Conservation (phyloP, 176 grass and related monocot genomes). For the Juncus inflexus region DNA sequence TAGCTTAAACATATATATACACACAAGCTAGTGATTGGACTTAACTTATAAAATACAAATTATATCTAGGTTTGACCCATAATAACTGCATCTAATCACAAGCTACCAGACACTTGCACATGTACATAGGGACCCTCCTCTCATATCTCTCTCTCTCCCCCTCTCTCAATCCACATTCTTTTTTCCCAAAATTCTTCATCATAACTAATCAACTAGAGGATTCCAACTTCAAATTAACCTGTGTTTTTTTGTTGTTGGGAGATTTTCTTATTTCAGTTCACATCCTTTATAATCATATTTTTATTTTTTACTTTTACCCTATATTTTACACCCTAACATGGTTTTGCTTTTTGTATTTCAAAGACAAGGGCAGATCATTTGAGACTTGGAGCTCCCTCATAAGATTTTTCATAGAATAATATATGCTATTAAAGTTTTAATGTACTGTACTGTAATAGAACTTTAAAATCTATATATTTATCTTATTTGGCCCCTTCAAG, state of each 20-base stretch:
- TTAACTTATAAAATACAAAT: conserved; percentile 23
- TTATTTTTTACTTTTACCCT: conserved; percentile 1
- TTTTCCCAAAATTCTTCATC: conserved; percentile 11
- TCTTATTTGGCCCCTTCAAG: too few species aligned
- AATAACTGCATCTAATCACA: conserved; percentile 66
- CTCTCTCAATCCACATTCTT: conserved; percentile 43
- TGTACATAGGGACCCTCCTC: conserved; percentile 58
- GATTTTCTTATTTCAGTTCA: not conserved
- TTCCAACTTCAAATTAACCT: not conserved
- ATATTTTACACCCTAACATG: conserved; percentile 28
- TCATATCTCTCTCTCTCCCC: conserved; percentile 36
- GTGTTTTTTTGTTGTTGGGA: not conserved
- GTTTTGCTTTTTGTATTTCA: not conserved
- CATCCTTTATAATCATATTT: not conserved
- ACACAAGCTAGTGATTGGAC: conserved; percentile 7
- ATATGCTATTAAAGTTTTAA: too few species aligned
- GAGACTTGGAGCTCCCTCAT: too few species aligned
- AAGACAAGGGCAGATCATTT: too few species aligned
- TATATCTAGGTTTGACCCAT: conserved; percentile 49
- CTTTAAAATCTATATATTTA: too few species aligned
- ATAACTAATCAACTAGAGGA: not conserved
- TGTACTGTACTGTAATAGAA: too few species aligned
- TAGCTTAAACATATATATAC: conserved; percentile 11
- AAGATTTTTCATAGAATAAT: too few species aligned
- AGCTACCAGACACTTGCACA: conserved; percentile 58